Percentiles rank a stretch among this genome's conserved stretches.
Evolutionary conservation across 1,139 yeast genomes (phyloP).

Genomic region (Sugiyamaella castrensis): DNA sequence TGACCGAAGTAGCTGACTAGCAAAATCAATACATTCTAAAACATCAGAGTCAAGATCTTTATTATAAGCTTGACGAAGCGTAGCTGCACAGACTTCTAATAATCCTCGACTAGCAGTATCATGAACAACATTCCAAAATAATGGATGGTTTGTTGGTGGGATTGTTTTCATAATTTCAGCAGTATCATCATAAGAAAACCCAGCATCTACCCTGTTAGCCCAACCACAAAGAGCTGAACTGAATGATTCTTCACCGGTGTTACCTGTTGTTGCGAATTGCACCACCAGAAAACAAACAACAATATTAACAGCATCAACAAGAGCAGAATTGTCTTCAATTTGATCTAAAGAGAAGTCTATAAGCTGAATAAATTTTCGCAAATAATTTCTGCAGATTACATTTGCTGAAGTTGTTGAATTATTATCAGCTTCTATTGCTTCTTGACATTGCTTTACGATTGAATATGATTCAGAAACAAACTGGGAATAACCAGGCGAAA

Average conservation of each 20-base stretch:
- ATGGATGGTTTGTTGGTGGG: conserved; percentile 52
- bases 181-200: conserved; percentile 21
- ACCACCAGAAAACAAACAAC: conserved; percentile 25
- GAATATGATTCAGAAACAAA: conserved; percentile 12
- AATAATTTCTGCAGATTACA: conserved; percentile 8
- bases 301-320: conserved; percentile 26
- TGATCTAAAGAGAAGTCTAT: conserved; percentile 14
- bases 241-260: conserved; percentile 17
- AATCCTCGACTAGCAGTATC: conserved; percentile 63
- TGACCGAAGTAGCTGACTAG: conserved; percentile 23
- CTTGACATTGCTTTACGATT: conserved; percentile 13
- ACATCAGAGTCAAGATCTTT: conserved; percentile 19
- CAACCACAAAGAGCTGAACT: conserved; percentile 23
- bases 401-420: conserved; percentile 7
- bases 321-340: conserved; percentile 12
- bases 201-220: conserved; percentile 27
- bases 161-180: conserved; percentile 35
- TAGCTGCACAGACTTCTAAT: conserved; percentile 46
- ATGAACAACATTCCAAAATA: conserved; percentile 63
- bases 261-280: conserved; percentile 21
- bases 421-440: conserved; percentile 1
- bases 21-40: conserved; percentile 20
- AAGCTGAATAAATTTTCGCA: conserved; percentile 15
- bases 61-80: conserved; percentile 18
- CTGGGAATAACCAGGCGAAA: conserved; percentile 10